Conservation (phyloP, 169 alveolate genomes). For the Perkinsus olseni region DNA sequence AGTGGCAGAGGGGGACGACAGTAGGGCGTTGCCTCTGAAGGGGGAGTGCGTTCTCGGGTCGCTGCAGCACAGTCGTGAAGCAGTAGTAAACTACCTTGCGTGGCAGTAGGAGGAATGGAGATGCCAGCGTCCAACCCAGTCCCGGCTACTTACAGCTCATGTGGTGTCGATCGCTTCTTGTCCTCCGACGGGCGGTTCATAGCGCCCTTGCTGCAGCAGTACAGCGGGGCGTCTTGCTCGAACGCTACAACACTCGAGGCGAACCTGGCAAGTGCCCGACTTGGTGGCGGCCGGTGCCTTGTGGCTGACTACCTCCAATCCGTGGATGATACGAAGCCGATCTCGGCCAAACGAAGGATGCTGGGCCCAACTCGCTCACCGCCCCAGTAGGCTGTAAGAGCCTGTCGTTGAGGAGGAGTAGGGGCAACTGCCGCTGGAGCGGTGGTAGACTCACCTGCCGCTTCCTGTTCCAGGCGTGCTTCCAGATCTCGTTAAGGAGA, state of each 20-base stretch:
- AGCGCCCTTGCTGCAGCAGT: not conserved
- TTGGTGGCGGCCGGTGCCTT: not conserved
- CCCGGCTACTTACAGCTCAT: not conserved
- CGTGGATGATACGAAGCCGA: not conserved
- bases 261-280: not conserved
- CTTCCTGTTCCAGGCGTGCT: constrained; percentile 2
- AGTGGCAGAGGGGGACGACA: not conserved
- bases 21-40: not conserved
- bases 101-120: too few relatives aligned
- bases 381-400: not conserved
- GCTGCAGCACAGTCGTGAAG: too few relatives aligned
- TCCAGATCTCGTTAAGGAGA: not conserved
- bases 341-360: not conserved
- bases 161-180: not conserved
- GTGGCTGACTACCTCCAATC: not conserved
- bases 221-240: not conserved
- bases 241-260: not conserved
- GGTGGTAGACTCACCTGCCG: not conserved
- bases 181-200: not conserved
- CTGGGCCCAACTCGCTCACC: not conserved
- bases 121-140: too few relatives aligned
- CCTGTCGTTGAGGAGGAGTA: too few relatives aligned
- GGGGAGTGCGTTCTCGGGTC: too few relatives aligned
- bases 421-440: too few relatives aligned
- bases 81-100: too few relatives aligned